Evolutionary conservation across 2,329 filamentous ascomycete genomes (phyloP).

Genomic region (Akanthomyces uredinophilus): DNA sequence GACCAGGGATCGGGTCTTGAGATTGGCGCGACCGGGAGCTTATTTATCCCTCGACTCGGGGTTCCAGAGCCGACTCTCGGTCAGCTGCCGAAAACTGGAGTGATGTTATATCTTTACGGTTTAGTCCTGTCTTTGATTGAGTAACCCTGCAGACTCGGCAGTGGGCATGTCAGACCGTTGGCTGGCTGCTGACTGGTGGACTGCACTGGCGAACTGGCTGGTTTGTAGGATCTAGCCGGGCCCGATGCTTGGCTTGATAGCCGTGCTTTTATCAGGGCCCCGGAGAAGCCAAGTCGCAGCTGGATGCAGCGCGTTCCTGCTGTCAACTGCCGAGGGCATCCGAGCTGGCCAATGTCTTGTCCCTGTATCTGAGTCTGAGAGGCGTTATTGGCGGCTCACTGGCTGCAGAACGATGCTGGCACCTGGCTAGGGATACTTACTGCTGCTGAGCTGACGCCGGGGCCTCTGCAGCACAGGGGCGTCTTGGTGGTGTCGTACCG

Average conservation of each 20-base stretch:
- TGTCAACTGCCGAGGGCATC: not conserved
- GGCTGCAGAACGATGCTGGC: not conserved
- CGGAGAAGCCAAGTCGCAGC: not conserved
- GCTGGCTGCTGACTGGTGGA: not conserved
- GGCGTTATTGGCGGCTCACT: constrained; percentile 1
- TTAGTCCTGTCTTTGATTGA: not conserved
- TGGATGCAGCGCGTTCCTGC: not conserved
- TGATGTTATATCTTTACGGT: not conserved
- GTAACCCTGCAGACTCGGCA: not conserved
- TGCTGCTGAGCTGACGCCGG: not conserved
- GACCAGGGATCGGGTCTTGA: not conserved
- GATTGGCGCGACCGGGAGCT: not conserved
- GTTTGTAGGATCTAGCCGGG: constrained; percentile 2
- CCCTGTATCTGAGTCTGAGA: not conserved
- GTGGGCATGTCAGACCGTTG: not conserved
- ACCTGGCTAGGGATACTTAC: not conserved
- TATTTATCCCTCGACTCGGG: not conserved
- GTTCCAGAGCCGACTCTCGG: not conserved
- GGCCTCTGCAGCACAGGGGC: not conserved
- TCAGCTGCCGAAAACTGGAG: constrained; percentile 3
- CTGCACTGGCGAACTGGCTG: not conserved
- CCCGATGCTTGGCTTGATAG: not conserved
- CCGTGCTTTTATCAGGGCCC: not conserved
- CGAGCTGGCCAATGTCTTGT: not conserved
- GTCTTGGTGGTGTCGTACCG: not conserved